phyloP scores from a whole-genome alignment of 805 yeast genomes.

The Pichia nanzhaoensis region DNA sequence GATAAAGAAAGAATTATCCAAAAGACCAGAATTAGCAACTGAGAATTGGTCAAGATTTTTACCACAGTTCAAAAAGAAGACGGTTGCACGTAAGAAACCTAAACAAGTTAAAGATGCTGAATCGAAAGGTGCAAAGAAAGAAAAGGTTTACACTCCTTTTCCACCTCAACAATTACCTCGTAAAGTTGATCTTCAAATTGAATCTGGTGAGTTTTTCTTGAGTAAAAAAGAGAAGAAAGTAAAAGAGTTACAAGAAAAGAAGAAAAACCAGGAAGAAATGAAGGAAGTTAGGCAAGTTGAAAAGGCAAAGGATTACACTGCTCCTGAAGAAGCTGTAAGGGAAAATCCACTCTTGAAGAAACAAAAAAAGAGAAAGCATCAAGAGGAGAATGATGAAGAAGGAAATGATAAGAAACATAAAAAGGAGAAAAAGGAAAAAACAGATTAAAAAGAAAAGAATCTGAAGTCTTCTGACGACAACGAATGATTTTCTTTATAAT shows the following conservation, averaged over 20 bases:
- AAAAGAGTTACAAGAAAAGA: conserved; percentile 67
- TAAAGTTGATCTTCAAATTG: conserved; percentile 94
- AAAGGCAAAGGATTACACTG: conserved; percentile 70
- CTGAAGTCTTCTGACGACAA: conserved; percentile 1
- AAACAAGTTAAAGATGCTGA: conserved; percentile 50
- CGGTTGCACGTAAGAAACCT: conserved; percentile 89
- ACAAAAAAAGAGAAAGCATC: conserved; percentile 26
- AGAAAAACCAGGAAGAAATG: conserved; percentile 67
- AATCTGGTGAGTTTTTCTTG: conserved; percentile 96
- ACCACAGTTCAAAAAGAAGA: conserved; percentile 94
- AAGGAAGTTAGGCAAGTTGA: conserved; percentile 60
- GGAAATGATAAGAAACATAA: conserved; percentile 27
- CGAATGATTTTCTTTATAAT: no score
- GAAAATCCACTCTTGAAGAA: conserved; percentile 31
- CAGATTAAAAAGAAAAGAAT: conserved; percentile 14
- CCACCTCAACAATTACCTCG: conserved; percentile 97
- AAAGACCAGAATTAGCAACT: conserved; percentile 89
- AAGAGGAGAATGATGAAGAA: conserved; percentile 21
- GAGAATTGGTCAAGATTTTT: conserved; percentile 97
- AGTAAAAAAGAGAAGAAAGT: conserved; percentile 75
- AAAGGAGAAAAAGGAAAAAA: conserved; percentile 22
- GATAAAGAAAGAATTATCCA: conserved; percentile 93
- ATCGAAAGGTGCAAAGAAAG: conserved; percentile 41
- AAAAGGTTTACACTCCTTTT: conserved; percentile 93
- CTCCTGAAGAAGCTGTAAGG: conserved; percentile 65